Evolutionary conservation across 2,329 filamentous ascomycete species (phyloP).

Genomic region (Samsoniella hepiali): DNA sequence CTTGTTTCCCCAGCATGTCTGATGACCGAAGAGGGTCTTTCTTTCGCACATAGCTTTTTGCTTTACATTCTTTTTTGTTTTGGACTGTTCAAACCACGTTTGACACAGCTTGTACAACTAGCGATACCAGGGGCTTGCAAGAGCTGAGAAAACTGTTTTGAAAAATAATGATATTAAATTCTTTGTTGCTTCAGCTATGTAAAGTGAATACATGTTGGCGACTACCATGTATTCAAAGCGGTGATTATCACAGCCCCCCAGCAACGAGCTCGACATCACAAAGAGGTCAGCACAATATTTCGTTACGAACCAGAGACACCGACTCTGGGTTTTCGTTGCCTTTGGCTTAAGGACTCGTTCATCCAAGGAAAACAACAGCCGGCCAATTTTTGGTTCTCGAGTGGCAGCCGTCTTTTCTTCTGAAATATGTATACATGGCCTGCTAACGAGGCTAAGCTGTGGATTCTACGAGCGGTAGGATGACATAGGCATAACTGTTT

Average conservation of each 20-base stretch:
- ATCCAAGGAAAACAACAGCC: too few species aligned
- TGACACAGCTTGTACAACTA: constrained; percentile 6
- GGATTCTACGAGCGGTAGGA: too few species aligned
- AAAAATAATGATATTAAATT: background rate
- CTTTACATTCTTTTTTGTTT: background rate
- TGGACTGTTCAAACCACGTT: background rate
- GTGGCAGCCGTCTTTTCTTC: too few species aligned
- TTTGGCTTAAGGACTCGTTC: too few species aligned
- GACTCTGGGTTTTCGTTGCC: too few species aligned
- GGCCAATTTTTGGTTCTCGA: too few species aligned
- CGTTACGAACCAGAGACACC: too few species aligned
- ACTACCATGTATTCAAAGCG: background rate
- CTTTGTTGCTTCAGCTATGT: background rate
- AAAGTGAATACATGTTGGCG: background rate
- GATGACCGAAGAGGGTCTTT: background rate
- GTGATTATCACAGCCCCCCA: background rate
- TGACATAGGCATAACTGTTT: too few species aligned
- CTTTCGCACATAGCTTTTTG: background rate
- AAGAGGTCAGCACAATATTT: too few species aligned
- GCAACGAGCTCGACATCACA: too few species aligned
- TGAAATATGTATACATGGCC: too few species aligned
- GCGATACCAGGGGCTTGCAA: constrained; percentile 6
- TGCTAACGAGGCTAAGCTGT: too few species aligned
- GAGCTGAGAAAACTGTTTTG: background rate
- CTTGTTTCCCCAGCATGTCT: background rate